Evolutionary conservation across 2,329 filamentous ascomycete genomes (phyloP), one percentile per base, ranked within the genome.

Genomic region (Daldinia sp.): DNA sequence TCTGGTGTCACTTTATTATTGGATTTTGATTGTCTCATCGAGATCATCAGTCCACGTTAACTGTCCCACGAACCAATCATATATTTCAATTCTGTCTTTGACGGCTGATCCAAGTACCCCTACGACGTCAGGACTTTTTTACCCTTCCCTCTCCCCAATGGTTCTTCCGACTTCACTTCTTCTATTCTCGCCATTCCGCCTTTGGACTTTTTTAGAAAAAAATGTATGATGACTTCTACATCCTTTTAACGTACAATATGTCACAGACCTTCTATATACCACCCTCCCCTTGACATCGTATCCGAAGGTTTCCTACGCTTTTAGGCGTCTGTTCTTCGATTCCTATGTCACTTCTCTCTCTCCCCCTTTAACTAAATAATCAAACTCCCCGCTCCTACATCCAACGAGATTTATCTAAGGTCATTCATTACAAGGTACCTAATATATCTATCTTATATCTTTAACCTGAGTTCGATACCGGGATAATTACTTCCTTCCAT

Each of bases 211-310:
- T 60, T 51, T 28, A 15, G 18, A 12, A 2, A n/a, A 30, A 69
- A 61, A 74, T 74, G 74, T 74, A 75, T 73, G 74, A 76, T 76
- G 75, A 75, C 73, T 74, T 73, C 73, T 75, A 76, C 69, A 72
- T 73, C 61, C 46, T 66, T 18, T 68, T 65, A 59, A 64, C 60
- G 60, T 65, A 53, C 44, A 66, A 41, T 44, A 72, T 70, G 67
- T 42, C 68, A 39, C 51, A 61, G 46, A 39, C 50, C n/a, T 69
- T 28, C 46, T 72, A 72, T 70, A 72, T 70, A 68, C 64, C 46
- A 13, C 35, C 39, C 41, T 44, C 58, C 60, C 62, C 65, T 60
- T 55, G 26, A 62, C 51, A 15, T 44, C 60, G 12, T 10, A 23
- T 46, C 33, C 44, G 9, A 42, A 28, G 20, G 20, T 23, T 23